Evolutionary conservation across 192 early-diverging fungal genomes (phyloP), one percentile per base, ranked within the genome.

Genomic region (Coemansia sp.): DNA sequence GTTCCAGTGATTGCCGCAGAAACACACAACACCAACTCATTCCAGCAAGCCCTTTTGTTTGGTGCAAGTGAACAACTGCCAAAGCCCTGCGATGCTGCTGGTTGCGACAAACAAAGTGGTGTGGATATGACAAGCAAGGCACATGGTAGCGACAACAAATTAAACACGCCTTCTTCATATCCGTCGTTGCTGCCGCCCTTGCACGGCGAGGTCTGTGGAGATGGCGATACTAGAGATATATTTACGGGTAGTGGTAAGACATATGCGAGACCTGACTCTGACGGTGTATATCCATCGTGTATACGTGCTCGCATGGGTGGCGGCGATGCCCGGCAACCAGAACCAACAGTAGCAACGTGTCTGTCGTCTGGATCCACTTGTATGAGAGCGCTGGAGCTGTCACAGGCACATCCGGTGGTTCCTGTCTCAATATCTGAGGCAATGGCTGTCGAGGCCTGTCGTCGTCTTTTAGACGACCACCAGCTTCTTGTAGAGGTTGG

Each of bases 1-100:
- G 90, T 92, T 0, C 90, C 90, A 37, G 73, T 90, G 5, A 85
- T 92, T 76, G 88, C 90, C 3, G 88, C 89, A 8, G 90, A 92
- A 66, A 92, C 90, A 1, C 87, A 90, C 74, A 88, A 89, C 49
- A 88, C 87, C 51, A 90, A 90, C 71, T 84, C 86, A 9, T 90
- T 92, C 58, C 90, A 90, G 63, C 77, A 84, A 16, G 75, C 89
- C 11, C 84, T 89, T 16, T 68, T 88, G 59, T 78, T 77, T 42
- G 89, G 85, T 41, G 75, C 84, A 73, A 41, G 78, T 63, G 46
- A 46, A 8, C 16, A 64, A 37, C 16, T 22, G 21, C 32, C 18
- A 40, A 12, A 61, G 77, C 8, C 76, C 82, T 9, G 61, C 78
- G 36, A 78, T 80, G 26, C 68, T 84, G 36, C 37, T 41, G 57